Evolutionary conservation across 2,329 filamentous ascomycete genomes (phyloP), one percentile per base, ranked within the genome.

Genomic region (Pseudocercospora pini-densiflorae): DNA sequence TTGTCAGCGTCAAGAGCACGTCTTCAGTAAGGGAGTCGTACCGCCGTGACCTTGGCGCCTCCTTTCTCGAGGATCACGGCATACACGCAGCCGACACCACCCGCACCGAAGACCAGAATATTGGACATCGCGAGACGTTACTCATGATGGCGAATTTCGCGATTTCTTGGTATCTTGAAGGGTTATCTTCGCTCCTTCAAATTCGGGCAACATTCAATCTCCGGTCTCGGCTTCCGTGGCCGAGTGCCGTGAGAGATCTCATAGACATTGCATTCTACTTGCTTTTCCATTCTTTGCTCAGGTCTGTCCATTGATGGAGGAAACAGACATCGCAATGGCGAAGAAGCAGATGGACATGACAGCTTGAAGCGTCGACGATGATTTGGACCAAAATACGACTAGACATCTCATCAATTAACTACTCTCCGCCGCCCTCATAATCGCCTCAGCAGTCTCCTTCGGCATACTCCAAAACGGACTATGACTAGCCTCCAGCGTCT

Each of bases 71-170:
- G 73, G 8, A 82, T 72, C 62, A 78, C 80, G 55, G 78, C 76
- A 64, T 82, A 82, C 31, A 81, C 72, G 8, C 77, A 75, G 36
- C 81, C 81, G 5, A 82, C 76, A 47, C 79, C 77, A 5, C 81
- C 81, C 5, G 79, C 74, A 6, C 81, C 81, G 61, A 82, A 82
- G 12, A 82, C 72, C 6, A 82, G 70, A 1, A 70, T 66, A 8
- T 69, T 70, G 2, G 68, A 24, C 36, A 58, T 57, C 57, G 24
- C 55, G 31, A 5, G 12, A 5, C 1, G 1, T 24, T 59, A 23
- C 31, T 70, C 60, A 68, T 71, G 29, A 27, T 62, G 45, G 14
- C 59, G 14, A 27, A 33, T 4, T 51, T 59, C 27, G 29, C 29
- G 8, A 1, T 31, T 14, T 12, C 9, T 36, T 36, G 12, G 12